phyloP scores from a whole-genome alignment of 768 basidiomycete species.

The Mycena rebaudengoi region DNA sequence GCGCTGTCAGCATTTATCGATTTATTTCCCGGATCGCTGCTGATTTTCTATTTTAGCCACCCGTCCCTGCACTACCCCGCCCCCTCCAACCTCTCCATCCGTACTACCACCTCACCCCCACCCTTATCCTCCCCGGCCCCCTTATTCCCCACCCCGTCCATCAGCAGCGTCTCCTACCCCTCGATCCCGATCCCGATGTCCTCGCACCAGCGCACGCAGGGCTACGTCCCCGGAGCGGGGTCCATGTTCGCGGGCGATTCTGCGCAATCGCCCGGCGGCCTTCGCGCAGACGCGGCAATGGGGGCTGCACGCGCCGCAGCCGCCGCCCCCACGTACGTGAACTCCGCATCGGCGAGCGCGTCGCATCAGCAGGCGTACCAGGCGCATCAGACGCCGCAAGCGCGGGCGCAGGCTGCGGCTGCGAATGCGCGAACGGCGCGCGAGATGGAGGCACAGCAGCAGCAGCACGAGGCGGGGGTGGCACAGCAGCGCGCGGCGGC shows the following conservation, averaged over 20 bases:
- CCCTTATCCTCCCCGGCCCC: background rate
- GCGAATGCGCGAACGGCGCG: background rate
- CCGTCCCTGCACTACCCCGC: no score
- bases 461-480: background rate
- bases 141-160: background rate
- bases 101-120: background rate
- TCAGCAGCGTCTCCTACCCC: slow-evolving; percentile 9
- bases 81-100: background rate
- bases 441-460: background rate
- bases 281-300: background rate
- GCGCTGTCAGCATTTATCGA: background rate
- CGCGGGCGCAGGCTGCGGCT: background rate
- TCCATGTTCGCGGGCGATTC: slow-evolving; percentile 8
- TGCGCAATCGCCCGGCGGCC: no score
- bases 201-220: slow-evolving; percentile 25
- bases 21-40: no score
- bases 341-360: background rate
- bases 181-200: slow-evolving; percentile 22
- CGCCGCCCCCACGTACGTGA: background rate
- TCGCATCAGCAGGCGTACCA: background rate
- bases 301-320: slow-evolving; percentile 12
- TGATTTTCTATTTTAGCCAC: no score
- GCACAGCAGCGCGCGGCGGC: background rate
- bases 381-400: background rate
- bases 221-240: slow-evolving; percentile 24